phyloP scores from a whole-genome alignment of 2,329 filamentous ascomycete genomes.

The Phaeomoniella chlamydospora region DNA sequence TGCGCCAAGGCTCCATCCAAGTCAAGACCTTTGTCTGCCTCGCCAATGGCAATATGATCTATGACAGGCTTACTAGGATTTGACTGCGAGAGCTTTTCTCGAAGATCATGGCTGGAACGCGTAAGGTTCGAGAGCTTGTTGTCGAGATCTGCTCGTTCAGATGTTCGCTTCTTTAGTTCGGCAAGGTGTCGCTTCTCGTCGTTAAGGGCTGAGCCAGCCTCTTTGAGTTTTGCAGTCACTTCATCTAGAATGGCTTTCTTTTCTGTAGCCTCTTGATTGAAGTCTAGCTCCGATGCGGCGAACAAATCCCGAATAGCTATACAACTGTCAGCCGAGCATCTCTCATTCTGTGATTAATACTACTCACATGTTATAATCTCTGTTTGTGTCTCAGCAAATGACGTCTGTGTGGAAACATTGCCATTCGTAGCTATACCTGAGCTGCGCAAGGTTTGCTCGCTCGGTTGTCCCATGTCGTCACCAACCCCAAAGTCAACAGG shows the following conservation, averaged over 20 bases:
- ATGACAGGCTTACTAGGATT: conserved; percentile 25
- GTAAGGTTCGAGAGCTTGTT: conserved; percentile 66
- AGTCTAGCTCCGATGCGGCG: conserved; percentile 61
- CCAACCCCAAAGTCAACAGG: conserved; percentile 87
- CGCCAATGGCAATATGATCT: conserved; percentile 27
- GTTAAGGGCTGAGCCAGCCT: conserved; percentile 63
- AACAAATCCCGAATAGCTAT: conserved; percentile 71
- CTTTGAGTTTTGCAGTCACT: conserved; percentile 66
- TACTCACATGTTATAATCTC: conserved; percentile 28
- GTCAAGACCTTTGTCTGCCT: conserved; percentile 28
- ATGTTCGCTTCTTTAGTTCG: conserved; percentile 49
- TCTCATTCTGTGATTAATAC: not conserved
- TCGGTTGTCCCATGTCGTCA: not conserved
- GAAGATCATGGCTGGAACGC: conserved; percentile 57
- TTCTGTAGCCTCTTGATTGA: conserved; percentile 64
- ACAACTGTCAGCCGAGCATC: conserved; percentile 19
- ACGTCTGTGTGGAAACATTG: conserved; percentile 23
- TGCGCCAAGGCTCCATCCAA: conserved; percentile 19
- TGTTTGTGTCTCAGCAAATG: conserved; percentile 28
- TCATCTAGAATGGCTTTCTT: conserved; percentile 76
- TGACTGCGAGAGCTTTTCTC: conserved; percentile 35
- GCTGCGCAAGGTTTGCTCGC: not conserved
- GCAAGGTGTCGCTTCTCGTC: conserved; percentile 64
- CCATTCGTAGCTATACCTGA: not conserved
- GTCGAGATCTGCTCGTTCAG: conserved; percentile 48